These are phyloP conservation scores for Annulohypoxylon stygium DNA, from an alignment of 495 filamentous ascomycete genomes.

Conservation along the genomic window DNA sequence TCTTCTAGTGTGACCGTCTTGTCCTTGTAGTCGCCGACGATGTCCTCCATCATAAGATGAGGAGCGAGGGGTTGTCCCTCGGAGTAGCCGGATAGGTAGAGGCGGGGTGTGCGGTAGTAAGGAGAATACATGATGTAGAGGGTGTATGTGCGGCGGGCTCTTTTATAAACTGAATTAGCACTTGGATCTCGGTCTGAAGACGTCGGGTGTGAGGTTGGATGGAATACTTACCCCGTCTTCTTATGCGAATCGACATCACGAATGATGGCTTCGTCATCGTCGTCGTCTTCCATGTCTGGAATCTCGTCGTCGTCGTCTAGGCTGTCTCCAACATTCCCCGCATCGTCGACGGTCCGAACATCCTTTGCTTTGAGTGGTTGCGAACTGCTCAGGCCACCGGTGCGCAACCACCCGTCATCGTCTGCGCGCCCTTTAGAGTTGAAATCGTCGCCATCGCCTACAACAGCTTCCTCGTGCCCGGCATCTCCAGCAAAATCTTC, in stretches of 20 bases:
- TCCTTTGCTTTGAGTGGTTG: constrained; percentile 81
- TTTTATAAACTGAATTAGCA: constrained; percentile 52
- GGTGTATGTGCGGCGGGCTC: constrained; percentile 89
- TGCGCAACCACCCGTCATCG: constrained; percentile 90
- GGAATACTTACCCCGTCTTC: constrained; percentile 74
- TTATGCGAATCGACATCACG: constrained; percentile 73
- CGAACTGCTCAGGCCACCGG: constrained; percentile 78
- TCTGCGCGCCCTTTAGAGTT: constrained; percentile 64
- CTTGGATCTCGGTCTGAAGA: neutral
- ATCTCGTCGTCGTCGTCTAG: constrained; percentile 87
- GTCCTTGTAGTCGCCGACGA: constrained; percentile 99
- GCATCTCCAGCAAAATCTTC: constrained; percentile 93
- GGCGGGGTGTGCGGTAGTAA: constrained; percentile 95
- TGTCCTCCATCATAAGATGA: constrained; percentile 97
- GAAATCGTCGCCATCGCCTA: constrained; percentile 79
- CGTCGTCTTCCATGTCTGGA: constrained; percentile 96
- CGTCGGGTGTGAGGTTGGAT: neutral
- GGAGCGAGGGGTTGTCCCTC: constrained; percentile 87
- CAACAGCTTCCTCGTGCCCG: constrained; percentile 83
- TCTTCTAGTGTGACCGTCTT: constrained; percentile 99
- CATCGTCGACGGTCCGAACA: constrained; percentile 87
- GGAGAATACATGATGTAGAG: constrained; percentile 98
- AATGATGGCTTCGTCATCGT: constrained; percentile 98
- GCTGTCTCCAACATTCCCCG: constrained; percentile 79
- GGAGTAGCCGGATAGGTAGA: constrained; percentile 95